A percentile compares a stretch with the other conserved stretches of the same genome.
These are phyloP conservation scores for Cystofilobasidium macerans DNA, from an alignment of 768 basidiomycete species.

Conservation along the genomic window DNA sequence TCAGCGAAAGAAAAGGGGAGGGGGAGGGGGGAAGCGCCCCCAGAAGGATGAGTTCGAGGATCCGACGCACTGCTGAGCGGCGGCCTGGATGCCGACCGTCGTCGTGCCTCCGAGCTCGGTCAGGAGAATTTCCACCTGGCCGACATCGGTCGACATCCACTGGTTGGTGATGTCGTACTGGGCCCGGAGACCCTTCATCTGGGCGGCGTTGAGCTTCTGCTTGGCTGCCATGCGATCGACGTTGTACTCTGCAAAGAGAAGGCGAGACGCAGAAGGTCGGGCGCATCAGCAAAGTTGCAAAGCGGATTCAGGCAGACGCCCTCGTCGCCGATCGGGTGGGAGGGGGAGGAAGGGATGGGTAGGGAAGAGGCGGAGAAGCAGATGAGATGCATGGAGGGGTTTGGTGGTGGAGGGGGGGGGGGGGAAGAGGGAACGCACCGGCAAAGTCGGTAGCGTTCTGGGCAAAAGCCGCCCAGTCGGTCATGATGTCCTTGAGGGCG, in stretches of 20 bases:
- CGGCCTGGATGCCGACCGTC: conserved; percentile 52
- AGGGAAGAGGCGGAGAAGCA: too few species aligned
- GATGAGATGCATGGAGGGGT: neutral
- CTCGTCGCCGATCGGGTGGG: too few species aligned
- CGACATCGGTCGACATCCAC: conserved; percentile 30
- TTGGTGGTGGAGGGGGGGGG: too few species aligned
- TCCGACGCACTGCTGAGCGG: conserved; percentile 47
- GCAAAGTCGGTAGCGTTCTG: conserved; percentile 18
- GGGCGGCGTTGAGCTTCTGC: conserved; percentile 5
- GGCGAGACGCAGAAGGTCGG: too few species aligned
- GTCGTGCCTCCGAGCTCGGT: conserved; percentile 33
- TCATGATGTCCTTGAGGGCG: conserved; percentile 26
- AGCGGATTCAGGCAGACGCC: too few species aligned
- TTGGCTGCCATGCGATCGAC: conserved; percentile 5
- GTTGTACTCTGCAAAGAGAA: conserved; percentile 9
- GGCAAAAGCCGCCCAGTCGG: conserved; percentile 3
- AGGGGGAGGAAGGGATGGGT: neutral
- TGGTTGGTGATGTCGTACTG: conserved; percentile 30
- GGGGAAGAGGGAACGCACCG: neutral
- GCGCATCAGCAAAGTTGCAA: too few species aligned
- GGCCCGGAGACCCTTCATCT: conserved; percentile 17
- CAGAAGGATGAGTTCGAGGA: too few species aligned
- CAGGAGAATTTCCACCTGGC: conserved; percentile 33
- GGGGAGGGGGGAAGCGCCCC: too few species aligned
- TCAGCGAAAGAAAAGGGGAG: too few species aligned